Evolutionary conservation across 352 stramenopile species (phyloP), one percentile per base, ranked within the genome.

Genomic region (Pythium sp.): DNA sequence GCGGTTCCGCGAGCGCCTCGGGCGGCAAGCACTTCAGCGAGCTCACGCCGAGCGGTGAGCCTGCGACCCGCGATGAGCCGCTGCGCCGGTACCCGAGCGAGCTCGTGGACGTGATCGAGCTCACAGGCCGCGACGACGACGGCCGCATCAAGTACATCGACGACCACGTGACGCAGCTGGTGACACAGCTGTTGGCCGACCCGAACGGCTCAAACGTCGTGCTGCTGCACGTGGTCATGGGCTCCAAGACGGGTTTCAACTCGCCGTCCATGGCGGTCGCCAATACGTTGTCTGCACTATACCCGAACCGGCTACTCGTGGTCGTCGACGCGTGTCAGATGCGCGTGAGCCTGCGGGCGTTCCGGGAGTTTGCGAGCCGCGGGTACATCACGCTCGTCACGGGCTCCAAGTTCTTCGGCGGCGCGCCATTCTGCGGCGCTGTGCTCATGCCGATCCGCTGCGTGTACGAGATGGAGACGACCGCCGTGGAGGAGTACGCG

Each of bases 281-380:
- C 2, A 73, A 92, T 36, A 53, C 60, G 30, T 74, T 96, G 9
- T 74, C 77, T 5, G 47, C 62, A 14, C 75, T 81, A 54, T 93
- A 93, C 72, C 74, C 77, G 30, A 89, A 91, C 57, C 81, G 84
- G 0, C 54, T 97, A 54, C 58, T 96, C 15, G 86, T 97, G 9
- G 89, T 96, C 30, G 71, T 96, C 24, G 90, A 97, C 54, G 89
- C 90, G 58, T 97, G 90, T 43, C 90, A 97, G 49, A 92, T 97
- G 79, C 87, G 90, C 3, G 70, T 93, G 18, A 79, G 94, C 43
- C 73, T 76, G 62, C 72, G 67, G 7, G 63, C 83, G 18, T 89
- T 94, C 65, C 76, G 78, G 60, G 76, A 89, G 70, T 96, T 93
- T 69, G 65, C 70, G 2, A 56, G 67, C 22, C 84, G 81, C 22